Evolutionary conservation across 1,284 basidiomycete genomes (phyloP).

Genomic region (Cutaneotrichosporon cyanovorans): DNA sequence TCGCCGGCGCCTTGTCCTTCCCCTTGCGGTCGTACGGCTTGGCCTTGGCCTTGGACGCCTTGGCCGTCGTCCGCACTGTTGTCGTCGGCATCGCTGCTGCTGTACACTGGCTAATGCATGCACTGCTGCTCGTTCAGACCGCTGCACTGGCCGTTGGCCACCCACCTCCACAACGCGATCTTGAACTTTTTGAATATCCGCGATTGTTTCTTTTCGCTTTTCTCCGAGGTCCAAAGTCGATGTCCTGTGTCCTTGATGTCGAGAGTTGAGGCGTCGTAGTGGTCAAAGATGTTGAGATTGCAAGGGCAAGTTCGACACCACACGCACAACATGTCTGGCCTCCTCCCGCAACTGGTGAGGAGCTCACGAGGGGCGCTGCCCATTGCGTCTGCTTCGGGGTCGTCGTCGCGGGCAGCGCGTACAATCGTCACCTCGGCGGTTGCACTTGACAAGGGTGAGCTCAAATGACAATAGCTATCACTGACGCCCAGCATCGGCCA

Average conservation of each 20-base stretch:
- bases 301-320: too few species aligned
- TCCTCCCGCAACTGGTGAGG: conserved; percentile 8
- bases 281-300: too few species aligned
- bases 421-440: conserved; percentile 16
- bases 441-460: conserved; percentile 9
- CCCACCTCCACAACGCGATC: conserved; percentile 10
- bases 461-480: not conserved
- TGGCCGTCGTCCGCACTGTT: not conserved
- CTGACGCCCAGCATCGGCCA: not conserved
- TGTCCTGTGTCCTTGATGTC: too few species aligned
- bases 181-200: conserved; percentile 16
- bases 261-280: too few species aligned
- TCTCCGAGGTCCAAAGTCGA: conserved; percentile 7
- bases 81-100: conserved; percentile 10
- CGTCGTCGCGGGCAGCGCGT: conserved; percentile 18
- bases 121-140: too few species aligned
- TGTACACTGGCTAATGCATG: not conserved
- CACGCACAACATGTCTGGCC: conserved; percentile 10
- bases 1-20: conserved; percentile 8
- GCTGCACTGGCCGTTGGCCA: not conserved
- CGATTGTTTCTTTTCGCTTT: conserved; percentile 5
- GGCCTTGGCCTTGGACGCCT: not conserved
- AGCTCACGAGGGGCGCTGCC: not conserved
- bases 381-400: too few species aligned
- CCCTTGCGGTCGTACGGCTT: conserved; percentile 20